A percentile compares a stretch with the other conserved stretches of the same genome.
Evolutionary conservation across 2,329 filamentous ascomycete species (phyloP).

Genomic region (Dactylellina cionopaga): DNA sequence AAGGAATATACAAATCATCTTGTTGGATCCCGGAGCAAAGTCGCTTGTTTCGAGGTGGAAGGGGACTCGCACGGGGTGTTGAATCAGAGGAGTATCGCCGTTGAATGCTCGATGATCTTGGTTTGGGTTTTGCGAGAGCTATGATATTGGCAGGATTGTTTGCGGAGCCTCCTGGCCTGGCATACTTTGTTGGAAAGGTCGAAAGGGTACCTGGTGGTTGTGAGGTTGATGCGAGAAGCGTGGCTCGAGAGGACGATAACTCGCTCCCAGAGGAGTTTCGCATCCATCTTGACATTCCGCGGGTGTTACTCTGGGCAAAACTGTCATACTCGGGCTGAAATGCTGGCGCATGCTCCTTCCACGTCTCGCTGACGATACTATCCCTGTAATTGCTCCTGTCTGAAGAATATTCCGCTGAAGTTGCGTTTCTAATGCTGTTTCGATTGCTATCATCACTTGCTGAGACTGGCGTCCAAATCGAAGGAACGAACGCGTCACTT

Average conservation of each 20-base stretch:
- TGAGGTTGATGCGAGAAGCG: background rate
- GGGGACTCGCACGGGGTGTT: constrained; percentile 13
- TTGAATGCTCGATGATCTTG: constrained; percentile 3
- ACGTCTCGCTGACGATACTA: constrained; percentile 32
- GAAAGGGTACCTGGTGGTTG: background rate
- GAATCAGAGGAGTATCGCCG: constrained; percentile 43
- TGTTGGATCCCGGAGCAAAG: constrained; percentile 24
- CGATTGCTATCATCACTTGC: constrained; percentile 23
- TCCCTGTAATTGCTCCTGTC: constrained; percentile 24
- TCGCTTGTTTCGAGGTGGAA: constrained; percentile 17
- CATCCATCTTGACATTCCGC: constrained; percentile 32
- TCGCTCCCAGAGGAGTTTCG: constrained; percentile 48
- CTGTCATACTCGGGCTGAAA: constrained; percentile 25
- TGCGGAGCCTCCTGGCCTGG: constrained; percentile 1
- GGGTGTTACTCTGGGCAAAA: background rate
- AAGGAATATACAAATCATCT: constrained; percentile 17
- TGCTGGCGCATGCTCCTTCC: constrained; percentile 32
- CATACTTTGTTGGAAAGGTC: constrained; percentile 1
- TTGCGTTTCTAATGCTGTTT: constrained; percentile 25
- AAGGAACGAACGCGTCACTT: constrained; percentile 12
- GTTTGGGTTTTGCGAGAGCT: background rate
- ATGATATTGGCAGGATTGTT: constrained; percentile 1
- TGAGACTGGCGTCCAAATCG: constrained; percentile 38
- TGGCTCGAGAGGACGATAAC: constrained; percentile 18
- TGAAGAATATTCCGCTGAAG: constrained; percentile 36